A percentile compares a stretch with the other conserved stretches of the same genome.
Evolutionary conservation across 2,329 filamentous ascomycete genomes (phyloP).

Genomic region (Colletotrichum tropicale): DNA sequence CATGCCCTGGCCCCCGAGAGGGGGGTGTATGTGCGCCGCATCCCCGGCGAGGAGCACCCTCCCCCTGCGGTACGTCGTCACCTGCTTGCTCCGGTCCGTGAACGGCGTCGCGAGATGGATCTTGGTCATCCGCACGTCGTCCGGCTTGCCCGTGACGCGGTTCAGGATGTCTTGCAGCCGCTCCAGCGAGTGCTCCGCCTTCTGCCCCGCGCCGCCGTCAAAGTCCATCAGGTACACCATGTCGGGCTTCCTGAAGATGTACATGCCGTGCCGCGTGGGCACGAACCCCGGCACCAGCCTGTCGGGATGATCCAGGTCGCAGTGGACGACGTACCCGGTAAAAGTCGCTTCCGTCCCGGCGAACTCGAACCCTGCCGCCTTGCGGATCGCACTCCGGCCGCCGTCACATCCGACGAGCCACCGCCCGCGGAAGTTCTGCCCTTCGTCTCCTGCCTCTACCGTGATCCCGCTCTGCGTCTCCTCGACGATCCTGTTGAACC

Average conservation of each 20-base stretch:
- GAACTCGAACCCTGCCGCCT: conserved; percentile 39
- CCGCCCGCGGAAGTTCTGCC: conserved; percentile 25
- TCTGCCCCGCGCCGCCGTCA: conserved; percentile 24
- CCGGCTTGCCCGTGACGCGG: conserved; percentile 23
- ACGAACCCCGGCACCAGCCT: conserved; percentile 30
- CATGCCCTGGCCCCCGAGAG: conserved; percentile 54
- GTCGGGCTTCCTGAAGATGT: conserved; percentile 19
- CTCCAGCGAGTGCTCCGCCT: conserved; percentile 12
- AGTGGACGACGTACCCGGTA: conserved; percentile 36
- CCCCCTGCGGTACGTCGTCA: conserved; percentile 60
- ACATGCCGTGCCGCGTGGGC: conserved; percentile 29
- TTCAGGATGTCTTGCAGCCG: conserved; percentile 25
- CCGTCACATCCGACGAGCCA: conserved; percentile 50
- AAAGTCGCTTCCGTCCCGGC: conserved; percentile 38
- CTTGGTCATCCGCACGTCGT: conserved; percentile 26
- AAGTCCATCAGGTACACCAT: conserved; percentile 25
- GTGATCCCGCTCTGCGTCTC: conserved; percentile 26
- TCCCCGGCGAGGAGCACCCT: conserved; percentile 54
- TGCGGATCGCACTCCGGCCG: conserved; percentile 41
- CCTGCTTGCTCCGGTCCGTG: background rate
- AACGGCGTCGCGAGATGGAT: conserved; percentile 28
- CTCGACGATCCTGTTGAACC: conserved; percentile 24
- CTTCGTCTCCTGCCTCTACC: conserved; percentile 17
- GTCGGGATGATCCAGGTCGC: conserved; percentile 34
- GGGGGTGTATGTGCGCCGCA: conserved; percentile 52